A percentile compares a stretch with the other conserved stretches of the same genome.
Evolutionary conservation across 441 rosid species (phyloP).

Genomic region (Syzygium syzygioides): DNA sequence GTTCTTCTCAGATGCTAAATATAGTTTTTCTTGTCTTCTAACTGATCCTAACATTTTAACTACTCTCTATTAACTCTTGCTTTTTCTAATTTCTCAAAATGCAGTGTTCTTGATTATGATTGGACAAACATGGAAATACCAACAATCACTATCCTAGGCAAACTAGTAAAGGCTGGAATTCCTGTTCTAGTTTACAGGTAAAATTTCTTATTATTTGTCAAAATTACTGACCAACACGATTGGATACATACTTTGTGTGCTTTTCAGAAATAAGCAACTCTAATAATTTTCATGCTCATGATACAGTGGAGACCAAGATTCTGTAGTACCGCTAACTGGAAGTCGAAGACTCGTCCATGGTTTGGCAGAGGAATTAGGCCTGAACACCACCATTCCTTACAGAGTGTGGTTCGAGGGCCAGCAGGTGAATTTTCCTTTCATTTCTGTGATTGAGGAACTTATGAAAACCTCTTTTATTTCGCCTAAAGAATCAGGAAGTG

Average conservation of each 20-base stretch:
- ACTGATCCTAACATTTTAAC: neutral
- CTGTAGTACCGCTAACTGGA: constrained; percentile 90
- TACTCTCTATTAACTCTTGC: neutral
- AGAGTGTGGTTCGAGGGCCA: constrained; percentile 93
- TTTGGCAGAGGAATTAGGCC: constrained; percentile 50
- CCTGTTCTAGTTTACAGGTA: constrained; percentile 90
- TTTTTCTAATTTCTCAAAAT: neutral
- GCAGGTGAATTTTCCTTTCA: constrained; percentile 41
- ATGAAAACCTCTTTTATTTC: neutral
- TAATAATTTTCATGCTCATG: neutral
- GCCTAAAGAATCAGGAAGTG: neutral
- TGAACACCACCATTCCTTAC: constrained; percentile 70
- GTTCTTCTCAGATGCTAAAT: constrained; percentile 1
- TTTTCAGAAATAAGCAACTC: neutral
- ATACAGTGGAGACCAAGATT: constrained; percentile 94
- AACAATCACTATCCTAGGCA: constrained; percentile 58
- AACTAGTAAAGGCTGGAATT: constrained; percentile 60
- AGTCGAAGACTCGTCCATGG: constrained; percentile 61
- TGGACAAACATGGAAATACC: constrained; percentile 73
- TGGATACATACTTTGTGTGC: neutral
- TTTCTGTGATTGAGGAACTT: neutral
- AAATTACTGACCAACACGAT: neutral
- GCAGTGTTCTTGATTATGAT: constrained; percentile 78
- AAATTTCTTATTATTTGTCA: neutral
- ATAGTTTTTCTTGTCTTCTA: neutral